A percentile compares a stretch with the other conserved stretches of the same genome.
Evolutionary conservation across 1,284 basidiomycete species (phyloP).

Genomic region (Apiotrichum laibachii): DNA sequence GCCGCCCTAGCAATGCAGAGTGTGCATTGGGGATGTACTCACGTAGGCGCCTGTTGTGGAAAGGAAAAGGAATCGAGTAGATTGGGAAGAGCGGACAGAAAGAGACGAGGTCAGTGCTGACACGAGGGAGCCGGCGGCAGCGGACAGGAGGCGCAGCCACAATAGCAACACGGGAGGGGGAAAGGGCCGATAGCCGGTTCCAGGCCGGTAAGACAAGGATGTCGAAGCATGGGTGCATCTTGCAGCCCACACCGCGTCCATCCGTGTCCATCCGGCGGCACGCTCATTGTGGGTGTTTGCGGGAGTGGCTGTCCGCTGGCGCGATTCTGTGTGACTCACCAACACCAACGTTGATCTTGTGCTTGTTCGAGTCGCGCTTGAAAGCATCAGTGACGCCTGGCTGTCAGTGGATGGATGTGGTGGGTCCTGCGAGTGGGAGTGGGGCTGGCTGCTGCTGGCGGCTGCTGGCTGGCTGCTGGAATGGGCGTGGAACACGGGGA

Average conservation of each 20-base stretch:
- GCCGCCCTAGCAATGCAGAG: no score
- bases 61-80: neutral
- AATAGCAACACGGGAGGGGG: neutral
- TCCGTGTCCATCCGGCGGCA: neutral
- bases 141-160: neutral
- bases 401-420: neutral
- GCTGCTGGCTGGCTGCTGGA: neutral
- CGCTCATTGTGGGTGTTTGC: no score
- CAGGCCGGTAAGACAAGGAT: neutral
- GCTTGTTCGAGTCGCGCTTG: slow-evolving; percentile 73
- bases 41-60: slow-evolving; percentile 19
- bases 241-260: neutral
- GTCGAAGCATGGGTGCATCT: neutral
- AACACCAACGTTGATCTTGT: slow-evolving; percentile 96
- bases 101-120: slow-evolving; percentile 7
- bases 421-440: neutral
- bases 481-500: no score
- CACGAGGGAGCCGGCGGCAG: neutral
- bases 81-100: neutral
- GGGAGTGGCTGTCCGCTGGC: neutral
- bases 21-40: neutral
- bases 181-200: neutral
- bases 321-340: slow-evolving; percentile 52
- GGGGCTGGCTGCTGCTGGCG: neutral
- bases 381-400: slow-evolving; percentile 41